These are phyloP conservation scores for Penicillium concentricum DNA, from an alignment of 2,329 filamentous ascomycete genomes.

Conservation along the genomic window DNA sequence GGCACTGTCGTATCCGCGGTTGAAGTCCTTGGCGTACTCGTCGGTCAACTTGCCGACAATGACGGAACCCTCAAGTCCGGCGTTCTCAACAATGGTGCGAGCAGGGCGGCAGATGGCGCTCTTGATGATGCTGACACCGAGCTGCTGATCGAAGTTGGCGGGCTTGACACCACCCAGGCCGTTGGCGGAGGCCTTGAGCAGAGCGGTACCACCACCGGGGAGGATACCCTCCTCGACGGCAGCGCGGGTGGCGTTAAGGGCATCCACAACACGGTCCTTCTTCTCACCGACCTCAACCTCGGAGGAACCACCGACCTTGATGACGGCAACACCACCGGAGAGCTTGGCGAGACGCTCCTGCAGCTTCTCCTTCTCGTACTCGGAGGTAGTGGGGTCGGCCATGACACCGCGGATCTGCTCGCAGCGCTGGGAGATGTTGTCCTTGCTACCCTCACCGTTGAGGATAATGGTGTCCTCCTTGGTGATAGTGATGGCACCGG, in stretches of 20 bases:
- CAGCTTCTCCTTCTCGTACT: conserved; percentile 99
- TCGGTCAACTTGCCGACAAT: conserved; percentile 97
- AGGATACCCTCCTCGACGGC: conserved; percentile 99
- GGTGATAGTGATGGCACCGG: conserved; percentile 98
- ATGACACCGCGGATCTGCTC: conserved; percentile 99
- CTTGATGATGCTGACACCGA: conserved; percentile 96
- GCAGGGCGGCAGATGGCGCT: conserved; percentile 95
- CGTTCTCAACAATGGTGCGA: conserved; percentile 95
- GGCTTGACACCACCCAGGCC: conserved; percentile 80
- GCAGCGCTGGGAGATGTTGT: conserved; percentile 87
- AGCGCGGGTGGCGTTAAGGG: conserved; percentile 94
- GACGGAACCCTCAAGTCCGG: conserved; percentile 90
- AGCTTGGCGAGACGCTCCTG: conserved; percentile 99
- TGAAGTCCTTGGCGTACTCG: conserved; percentile 88
- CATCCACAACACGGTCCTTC: conserved; percentile 99
- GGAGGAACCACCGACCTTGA: conserved; percentile 96
- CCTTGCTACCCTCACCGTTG: conserved; percentile 95
- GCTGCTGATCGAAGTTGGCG: conserved; percentile 97
- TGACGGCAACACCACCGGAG: conserved; percentile 97
- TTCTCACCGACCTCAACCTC: conserved; percentile 99
- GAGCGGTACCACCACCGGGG: conserved; percentile 94
- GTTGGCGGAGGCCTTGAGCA: conserved; percentile 94
- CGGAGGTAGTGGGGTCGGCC: conserved; percentile 86
- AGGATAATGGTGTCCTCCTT: conserved; percentile 99
- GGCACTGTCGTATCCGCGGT: conserved; percentile 95